Evolutionary conservation across 345 rosid genomes (phyloP).

Genomic region (Rhizophora apiculata): DNA sequence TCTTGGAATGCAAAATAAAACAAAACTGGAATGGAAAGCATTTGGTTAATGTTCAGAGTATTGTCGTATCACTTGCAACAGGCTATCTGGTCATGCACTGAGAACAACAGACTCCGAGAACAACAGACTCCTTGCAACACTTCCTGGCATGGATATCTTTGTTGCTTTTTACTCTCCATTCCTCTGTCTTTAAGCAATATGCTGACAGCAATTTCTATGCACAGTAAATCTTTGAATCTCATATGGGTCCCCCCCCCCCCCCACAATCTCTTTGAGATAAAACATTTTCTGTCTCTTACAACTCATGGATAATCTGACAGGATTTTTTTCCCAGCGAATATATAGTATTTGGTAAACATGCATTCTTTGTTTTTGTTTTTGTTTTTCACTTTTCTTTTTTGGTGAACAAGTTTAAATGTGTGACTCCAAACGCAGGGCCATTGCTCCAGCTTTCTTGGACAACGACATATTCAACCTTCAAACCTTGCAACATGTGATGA

Average conservation of each 20-base stretch:
- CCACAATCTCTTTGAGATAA: neutral
- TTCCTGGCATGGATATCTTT: neutral
- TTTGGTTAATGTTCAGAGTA: too few species aligned
- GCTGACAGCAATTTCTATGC: neutral
- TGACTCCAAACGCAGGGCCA: slow-evolving; percentile 58
- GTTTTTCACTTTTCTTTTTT: neutral
- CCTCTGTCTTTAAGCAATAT: slow-evolving; percentile 1
- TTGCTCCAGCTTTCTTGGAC: slow-evolving; percentile 82
- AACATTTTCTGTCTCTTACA: neutral
- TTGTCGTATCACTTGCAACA: too few species aligned
- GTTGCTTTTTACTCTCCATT: slow-evolving; percentile 1
- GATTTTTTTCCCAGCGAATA: neutral
- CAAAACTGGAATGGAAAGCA: too few species aligned
- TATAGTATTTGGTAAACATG: neutral
- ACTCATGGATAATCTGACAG: neutral
- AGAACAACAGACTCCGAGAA: too few species aligned
- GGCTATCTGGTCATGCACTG: too few species aligned
- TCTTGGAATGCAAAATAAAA: too few species aligned
- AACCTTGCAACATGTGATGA: slow-evolving; percentile 78
- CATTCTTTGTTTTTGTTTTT: neutral
- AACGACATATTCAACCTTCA: slow-evolving; percentile 77
- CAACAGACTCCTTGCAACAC: too few species aligned
- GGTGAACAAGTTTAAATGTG: neutral
- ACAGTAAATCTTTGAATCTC: too few species aligned
- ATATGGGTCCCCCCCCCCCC: too few species aligned